phyloP scores from a whole-genome alignment of 2,329 filamentous ascomycete species.

The Calonectria honghensis region DNA sequence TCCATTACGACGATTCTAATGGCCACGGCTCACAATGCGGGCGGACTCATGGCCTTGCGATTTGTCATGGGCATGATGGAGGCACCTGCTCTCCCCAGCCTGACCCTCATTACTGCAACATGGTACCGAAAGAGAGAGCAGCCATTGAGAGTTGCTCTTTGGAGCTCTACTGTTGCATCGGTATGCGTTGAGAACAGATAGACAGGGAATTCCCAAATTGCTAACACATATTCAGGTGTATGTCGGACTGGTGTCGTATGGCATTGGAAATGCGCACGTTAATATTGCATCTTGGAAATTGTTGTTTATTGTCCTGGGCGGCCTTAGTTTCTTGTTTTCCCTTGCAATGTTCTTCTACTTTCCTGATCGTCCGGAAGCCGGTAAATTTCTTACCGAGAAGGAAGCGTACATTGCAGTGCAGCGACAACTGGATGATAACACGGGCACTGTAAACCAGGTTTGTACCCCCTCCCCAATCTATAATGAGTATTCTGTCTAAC shows the following conservation, averaged over 20 bases:
- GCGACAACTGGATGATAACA: slow-evolving; percentile 59
- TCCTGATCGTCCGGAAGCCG: slow-evolving; percentile 52
- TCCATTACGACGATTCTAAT: slow-evolving; percentile 52
- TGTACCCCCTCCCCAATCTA: background rate
- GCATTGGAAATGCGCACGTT: slow-evolving; percentile 54
- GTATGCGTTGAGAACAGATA: background rate
- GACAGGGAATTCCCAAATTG: background rate
- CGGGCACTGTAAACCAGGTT: slow-evolving; percentile 57
- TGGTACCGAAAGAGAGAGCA: slow-evolving; percentile 39
- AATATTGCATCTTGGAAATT: slow-evolving; percentile 57
- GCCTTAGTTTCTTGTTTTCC: slow-evolving; percentile 49
- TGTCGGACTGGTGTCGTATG: slow-evolving; percentile 55
- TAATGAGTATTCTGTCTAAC: background rate
- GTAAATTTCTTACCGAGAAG: slow-evolving; percentile 53
- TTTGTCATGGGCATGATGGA: slow-evolving; percentile 54
- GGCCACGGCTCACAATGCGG: slow-evolving; percentile 60
- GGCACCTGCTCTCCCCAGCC: slow-evolving; percentile 35
- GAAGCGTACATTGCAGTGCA: slow-evolving; percentile 58
- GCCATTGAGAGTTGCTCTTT: slow-evolving; percentile 34
- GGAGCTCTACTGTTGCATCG: slow-evolving; percentile 33
- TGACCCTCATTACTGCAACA: slow-evolving; percentile 31
- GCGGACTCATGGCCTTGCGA: slow-evolving; percentile 48
- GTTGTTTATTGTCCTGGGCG: slow-evolving; percentile 52
- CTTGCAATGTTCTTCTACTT: slow-evolving; percentile 47
- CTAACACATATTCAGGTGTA: slow-evolving; percentile 37